Conservation (phyloP, 805 yeast species). For the Saturnispora kantuleensis region DNA sequence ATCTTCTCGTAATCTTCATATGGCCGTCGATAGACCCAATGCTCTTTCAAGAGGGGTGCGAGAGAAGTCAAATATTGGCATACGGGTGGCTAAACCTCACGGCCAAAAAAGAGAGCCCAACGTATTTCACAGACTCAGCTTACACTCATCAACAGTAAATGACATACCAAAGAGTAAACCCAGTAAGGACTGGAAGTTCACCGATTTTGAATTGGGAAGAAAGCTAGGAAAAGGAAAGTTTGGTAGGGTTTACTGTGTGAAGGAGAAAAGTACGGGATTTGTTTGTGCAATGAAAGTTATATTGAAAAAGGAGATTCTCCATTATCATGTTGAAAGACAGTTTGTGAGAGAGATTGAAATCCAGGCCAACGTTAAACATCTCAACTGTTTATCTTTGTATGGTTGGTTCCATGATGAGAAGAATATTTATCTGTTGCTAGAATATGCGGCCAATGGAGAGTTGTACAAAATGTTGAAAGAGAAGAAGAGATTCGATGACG, state of each 20-base stretch:
- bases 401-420: slow-evolving; percentile 78
- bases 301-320: slow-evolving; percentile 71
- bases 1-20: background rate
- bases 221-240: slow-evolving; percentile 88
- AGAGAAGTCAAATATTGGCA: background rate
- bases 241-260: slow-evolving; percentile 86
- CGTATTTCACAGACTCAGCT: slow-evolving; percentile 11
- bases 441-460: slow-evolving; percentile 81
- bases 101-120: slow-evolving; percentile 4
- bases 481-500: slow-evolving; percentile 61
- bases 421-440: slow-evolving; percentile 75
- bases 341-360: slow-evolving; percentile 87
- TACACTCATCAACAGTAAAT: slow-evolving; percentile 5
- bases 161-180: background rate
- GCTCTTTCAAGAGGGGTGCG: slow-evolving; percentile 1
- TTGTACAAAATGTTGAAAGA: slow-evolving; percentile 61
- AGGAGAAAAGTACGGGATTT: slow-evolving; percentile 63
- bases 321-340: slow-evolving; percentile 72
- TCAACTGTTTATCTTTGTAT: slow-evolving; percentile 68
- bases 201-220: slow-evolving; percentile 78
- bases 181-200: slow-evolving; percentile 18
- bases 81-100: background rate
- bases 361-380: slow-evolving; percentile 70
- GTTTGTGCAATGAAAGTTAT: slow-evolving; percentile 87
- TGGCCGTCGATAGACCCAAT: slow-evolving; percentile 4